Evolutionary conservation across 2,329 filamentous ascomycete genomes (phyloP).

Genomic region (Cladosporium halotolerans): DNA sequence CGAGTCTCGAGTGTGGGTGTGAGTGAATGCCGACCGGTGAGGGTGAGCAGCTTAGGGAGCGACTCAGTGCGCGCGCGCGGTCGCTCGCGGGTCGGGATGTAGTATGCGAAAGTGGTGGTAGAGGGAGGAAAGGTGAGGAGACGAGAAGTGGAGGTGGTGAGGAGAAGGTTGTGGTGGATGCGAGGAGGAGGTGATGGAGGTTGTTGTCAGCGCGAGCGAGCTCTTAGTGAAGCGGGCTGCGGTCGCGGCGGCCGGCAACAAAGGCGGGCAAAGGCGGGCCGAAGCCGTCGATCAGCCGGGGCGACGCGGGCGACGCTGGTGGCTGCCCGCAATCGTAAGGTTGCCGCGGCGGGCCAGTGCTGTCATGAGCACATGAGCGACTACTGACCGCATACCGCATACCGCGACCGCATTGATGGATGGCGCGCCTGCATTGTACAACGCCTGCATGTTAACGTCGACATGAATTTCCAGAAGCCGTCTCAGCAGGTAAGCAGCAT

Average conservation of each 20-base stretch:
- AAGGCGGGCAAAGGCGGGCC: no score
- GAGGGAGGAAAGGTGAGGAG: background rate
- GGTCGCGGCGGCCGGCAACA: no score
- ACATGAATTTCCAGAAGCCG: constrained; percentile 41
- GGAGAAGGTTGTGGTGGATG: background rate
- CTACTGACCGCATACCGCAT: background rate
- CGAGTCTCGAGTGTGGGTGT: background rate
- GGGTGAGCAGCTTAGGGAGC: background rate
- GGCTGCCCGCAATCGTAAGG: no score
- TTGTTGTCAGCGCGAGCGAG: no score
- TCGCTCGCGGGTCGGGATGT: background rate
- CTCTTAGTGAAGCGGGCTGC: no score
- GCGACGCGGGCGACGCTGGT: no score
- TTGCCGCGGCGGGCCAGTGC: no score
- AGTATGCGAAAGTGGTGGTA: background rate
- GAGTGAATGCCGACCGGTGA: background rate
- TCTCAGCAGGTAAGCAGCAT: constrained; percentile 35
- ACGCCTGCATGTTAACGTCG: background rate
- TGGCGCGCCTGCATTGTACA: no score
- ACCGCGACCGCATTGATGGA: no score
- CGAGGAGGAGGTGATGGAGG: background rate
- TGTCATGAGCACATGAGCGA: background rate
- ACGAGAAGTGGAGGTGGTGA: no score
- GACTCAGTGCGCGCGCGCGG: background rate
- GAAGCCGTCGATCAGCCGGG: no score